phyloP scores from a whole-genome alignment of 164 flowering plant species.

The Sedum album region DNA sequence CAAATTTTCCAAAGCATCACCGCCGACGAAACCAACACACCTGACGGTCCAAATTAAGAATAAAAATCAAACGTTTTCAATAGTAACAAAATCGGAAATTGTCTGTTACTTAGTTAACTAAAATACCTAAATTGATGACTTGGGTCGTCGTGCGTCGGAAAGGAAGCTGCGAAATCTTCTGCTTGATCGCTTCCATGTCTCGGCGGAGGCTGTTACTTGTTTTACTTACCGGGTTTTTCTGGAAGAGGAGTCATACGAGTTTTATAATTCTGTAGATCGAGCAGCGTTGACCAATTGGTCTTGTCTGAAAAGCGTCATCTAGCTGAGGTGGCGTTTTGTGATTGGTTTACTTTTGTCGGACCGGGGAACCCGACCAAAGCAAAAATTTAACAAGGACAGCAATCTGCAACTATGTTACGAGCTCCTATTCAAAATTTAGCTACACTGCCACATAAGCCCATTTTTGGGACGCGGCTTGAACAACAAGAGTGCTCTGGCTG shows the following conservation, averaged over 20 bases:
- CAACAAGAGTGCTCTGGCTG: not conserved
- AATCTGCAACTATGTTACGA: no score
- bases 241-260: no score
- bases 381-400: no score
- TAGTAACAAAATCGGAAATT: not conserved
- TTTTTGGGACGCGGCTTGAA: no score
- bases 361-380: not conserved
- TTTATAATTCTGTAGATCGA: not conserved
- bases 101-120: no score
- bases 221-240: not conserved
- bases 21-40: conserved; percentile 32
- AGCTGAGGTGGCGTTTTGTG: not conserved
- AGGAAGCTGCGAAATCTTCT: not conserved
- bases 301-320: not conserved
- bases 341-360: not conserved
- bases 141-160: conserved; percentile 12
- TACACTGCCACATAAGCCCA: no score
- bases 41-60: conserved; percentile 13
- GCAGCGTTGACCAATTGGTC: not conserved
- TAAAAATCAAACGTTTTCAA: no score
- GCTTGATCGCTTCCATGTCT: not conserved
- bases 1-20: conserved; percentile 41
- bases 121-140: conserved; percentile 15
- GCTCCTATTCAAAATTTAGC: no score
- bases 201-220: not conserved